A percentile compares a stretch with the other conserved stretches of the same genome.
Evolutionary conservation across 257 asterid genomes (phyloP).

Genomic region (Cordia subcordata): DNA sequence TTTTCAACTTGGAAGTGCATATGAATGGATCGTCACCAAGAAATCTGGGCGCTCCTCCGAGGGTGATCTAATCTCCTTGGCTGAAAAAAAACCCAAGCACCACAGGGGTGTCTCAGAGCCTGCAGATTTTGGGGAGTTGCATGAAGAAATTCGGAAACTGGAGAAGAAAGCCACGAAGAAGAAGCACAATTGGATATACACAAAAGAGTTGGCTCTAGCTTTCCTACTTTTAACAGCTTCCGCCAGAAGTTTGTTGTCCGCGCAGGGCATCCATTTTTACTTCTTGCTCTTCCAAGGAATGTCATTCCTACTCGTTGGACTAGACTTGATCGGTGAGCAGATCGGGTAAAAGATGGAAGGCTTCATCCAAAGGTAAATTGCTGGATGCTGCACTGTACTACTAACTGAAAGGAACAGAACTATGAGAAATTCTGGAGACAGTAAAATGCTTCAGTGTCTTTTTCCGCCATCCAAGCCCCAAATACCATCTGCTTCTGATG

Average conservation of each 20-base stretch:
- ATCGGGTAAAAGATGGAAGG: constrained; percentile 23
- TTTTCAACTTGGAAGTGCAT: constrained; percentile 86
- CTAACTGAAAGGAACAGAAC: background rate
- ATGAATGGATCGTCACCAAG: constrained; percentile 94
- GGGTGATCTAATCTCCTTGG: constrained; percentile 54
- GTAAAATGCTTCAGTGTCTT: background rate
- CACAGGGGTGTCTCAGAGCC: constrained; percentile 69
- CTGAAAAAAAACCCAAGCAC: constrained; percentile 41
- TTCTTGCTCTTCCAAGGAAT: constrained; percentile 87
- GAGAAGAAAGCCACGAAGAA: constrained; percentile 38
- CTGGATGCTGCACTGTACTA: background rate
- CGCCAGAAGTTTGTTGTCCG: constrained; percentile 74
- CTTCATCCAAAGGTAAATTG: background rate
- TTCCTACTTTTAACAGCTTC: constrained; percentile 79
- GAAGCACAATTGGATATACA: constrained; percentile 77
- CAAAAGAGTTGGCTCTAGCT: constrained; percentile 73
- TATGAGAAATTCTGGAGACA: background rate
- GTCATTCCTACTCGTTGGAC: constrained; percentile 82
- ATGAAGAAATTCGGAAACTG: constrained; percentile 41
- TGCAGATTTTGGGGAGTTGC: constrained; percentile 53
- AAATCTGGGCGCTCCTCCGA: constrained; percentile 87
- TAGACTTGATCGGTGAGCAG: constrained; percentile 94
- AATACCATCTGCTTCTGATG: background rate
- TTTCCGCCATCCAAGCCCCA: background rate
- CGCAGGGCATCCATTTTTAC: constrained; percentile 93